Evolutionary conservation across 1,284 basidiomycete species (phyloP), one percentile per base, ranked within the genome.

Genomic region (Boletus semigastroideus): DNA sequence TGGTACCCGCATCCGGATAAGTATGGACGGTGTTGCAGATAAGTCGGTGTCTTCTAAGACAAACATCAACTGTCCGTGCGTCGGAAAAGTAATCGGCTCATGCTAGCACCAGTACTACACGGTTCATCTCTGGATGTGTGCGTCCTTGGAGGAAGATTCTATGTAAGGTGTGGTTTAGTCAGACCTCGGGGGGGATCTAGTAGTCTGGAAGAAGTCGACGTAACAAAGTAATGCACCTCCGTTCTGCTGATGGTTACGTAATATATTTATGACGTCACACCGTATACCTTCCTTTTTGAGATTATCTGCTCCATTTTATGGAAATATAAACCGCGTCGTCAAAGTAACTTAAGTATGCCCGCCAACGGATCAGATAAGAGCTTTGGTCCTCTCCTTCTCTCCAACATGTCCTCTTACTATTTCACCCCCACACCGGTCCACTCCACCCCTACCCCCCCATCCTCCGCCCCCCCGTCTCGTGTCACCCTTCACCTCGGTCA

Each of bases 401-500:
- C 14, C 33, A 39, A n/a, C 48, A 69, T 68, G 65, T 52, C 40
- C 36, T 36, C 56, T 5, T 57, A 59, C 28, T 66, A 63, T 28
- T 69, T 70, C 38, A 66, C 69, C 31, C 62, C 41, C 14, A 54
- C 68, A 0, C 56, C 60, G 9, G 48, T 28, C 22, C 42, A 40
- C 19, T 20, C 49, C 8, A 61, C 42, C 36, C 47, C 56, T 14
- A 42, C 56, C 7, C 64, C 65, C 40, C 64, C 67, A 11, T 51
- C 69, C 12, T 66, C 74, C 16, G 65, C 66, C 13, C 74, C 73
- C 4, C 82, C 82, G 6, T 74, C 79, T n/a, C 76, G 78, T 44
- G 80, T 86, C 52, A 80, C 81, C 49, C 79, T 90, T 28, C 82
- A 81, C 48, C 80, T 90, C 27, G 85, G 83, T 1, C 84, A 89